phyloP scores from a whole-genome alignment of 331 rosid genomes.

The Malus hybrid region DNA sequence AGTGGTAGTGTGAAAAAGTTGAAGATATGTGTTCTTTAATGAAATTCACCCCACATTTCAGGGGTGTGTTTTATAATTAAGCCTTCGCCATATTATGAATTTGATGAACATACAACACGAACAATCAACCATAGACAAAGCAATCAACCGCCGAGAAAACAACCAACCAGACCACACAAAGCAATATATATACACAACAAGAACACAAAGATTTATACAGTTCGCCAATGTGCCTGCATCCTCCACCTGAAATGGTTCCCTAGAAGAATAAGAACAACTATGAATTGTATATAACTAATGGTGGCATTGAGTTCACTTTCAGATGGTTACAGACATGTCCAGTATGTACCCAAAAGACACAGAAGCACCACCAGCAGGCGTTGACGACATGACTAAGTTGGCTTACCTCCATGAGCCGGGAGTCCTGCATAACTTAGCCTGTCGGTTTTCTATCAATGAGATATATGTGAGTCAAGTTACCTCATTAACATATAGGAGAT shows the following conservation, averaged over 20 bases:
- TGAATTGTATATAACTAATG: not conserved
- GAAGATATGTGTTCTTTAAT: no score
- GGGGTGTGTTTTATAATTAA: no score
- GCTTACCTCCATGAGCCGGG: conserved; percentile 89
- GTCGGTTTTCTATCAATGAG: conserved; percentile 71
- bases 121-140: no score
- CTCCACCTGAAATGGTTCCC: not conserved
- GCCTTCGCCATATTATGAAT: no score
- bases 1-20: no score
- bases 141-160: no score
- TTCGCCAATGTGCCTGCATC: not conserved
- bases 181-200: no score
- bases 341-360: conserved; percentile 78
- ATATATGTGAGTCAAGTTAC: conserved; percentile 56
- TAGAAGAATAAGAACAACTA: not conserved
- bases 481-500: not conserved
- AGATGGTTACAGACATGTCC: conserved; percentile 61
- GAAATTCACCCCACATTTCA: no score
- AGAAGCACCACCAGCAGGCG: conserved; percentile 89
- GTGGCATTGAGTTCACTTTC: conserved; percentile 27
- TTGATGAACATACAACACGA: no score
- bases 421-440: conserved; percentile 54
- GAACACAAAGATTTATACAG: not conserved
- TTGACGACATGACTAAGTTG: conserved; percentile 87
- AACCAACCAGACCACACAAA: no score